These are phyloP conservation scores for Clathrus columnatus DNA, from an alignment of 768 basidiomycete species.

Conservation along the genomic window DNA sequence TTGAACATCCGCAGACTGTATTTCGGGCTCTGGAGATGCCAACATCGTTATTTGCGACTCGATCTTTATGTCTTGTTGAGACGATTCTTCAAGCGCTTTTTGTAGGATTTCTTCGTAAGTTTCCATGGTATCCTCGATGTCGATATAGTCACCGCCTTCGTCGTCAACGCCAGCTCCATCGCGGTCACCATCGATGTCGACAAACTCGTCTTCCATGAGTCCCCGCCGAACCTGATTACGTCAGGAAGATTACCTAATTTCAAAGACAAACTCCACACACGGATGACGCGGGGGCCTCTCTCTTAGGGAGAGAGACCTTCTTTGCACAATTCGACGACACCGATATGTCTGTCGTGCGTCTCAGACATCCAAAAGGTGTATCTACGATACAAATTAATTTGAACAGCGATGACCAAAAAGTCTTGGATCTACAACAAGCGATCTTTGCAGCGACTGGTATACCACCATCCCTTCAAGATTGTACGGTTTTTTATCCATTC, in stretches of 20 bases:
- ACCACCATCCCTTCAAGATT: conserved; percentile 63
- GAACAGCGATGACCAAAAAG: conserved; percentile 41
- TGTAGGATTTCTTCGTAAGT: background rate
- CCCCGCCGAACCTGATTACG: background rate
- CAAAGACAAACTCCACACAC: too few relatives aligned
- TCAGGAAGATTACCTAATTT: background rate
- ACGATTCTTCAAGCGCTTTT: background rate
- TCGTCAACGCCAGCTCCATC: background rate
- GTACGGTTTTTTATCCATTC: conserved; percentile 36
- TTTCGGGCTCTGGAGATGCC: background rate
- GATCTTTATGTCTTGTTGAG: background rate
- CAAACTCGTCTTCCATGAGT: conserved; percentile 7
- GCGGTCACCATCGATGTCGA: conserved; percentile 5
- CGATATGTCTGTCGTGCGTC: conserved; percentile 61
- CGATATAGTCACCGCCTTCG: background rate
- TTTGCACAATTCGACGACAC: background rate
- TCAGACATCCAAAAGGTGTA: conserved; percentile 81
- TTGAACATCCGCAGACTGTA: background rate
- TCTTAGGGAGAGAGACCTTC: background rate
- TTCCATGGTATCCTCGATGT: conserved; percentile 1
- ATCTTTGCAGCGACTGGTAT: conserved; percentile 64
- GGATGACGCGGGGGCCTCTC: background rate
- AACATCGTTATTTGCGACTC: background rate
- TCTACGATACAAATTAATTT: conserved; percentile 66
- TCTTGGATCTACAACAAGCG: conserved; percentile 67